Evolutionary conservation across 805 yeast species (phyloP), one percentile per base, ranked within the genome.

Genomic region (Kodamaea nitidulidarum): DNA sequence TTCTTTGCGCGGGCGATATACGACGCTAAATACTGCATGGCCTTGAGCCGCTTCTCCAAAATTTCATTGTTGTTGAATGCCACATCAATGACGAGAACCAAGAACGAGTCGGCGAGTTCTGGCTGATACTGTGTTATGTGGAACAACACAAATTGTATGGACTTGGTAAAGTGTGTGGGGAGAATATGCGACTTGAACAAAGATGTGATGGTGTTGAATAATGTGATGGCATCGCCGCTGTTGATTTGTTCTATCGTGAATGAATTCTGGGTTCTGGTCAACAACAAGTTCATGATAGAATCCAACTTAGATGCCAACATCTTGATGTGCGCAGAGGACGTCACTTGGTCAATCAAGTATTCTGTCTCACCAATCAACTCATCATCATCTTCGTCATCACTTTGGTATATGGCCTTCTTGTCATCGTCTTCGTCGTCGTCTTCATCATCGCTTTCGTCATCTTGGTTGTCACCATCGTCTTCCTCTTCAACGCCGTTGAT

Each of bases 91-190:
- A 93, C 68, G 29, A 84, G 69, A 2, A 85, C 95, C 49, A 91
- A 62, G 56, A 78, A 91, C 9, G 95, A 83, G 50, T 91, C 98
- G 55, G 86, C 77, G 42, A 91, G 69, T 52, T 86, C 95, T 4
- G 82, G 78, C 52, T 85, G 86, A 42, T 80, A 78, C 59, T 90
- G 97, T 7, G 95, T 78, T 16, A 83, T 71, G 47, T 81, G 81
- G 61, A 91, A 91, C 58, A 90, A 60, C 17, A 90, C 65, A 55
- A 84, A 91, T 61, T 91, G 98, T 15, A 87, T 81, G 29, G 88
- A 81, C 52, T 86, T 80, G 9, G 98, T 91, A 58, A 84, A 83
- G 60, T 90, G 95, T 1, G 98, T 93, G 16, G 97, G 95, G 44
- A 91, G 67, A 28, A 93, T 76, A 50, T 87, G 93, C 1, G 88